Conservation (phyloP, 2,329 filamentous ascomycete genomes). For the Fusarium oligoseptatum region DNA sequence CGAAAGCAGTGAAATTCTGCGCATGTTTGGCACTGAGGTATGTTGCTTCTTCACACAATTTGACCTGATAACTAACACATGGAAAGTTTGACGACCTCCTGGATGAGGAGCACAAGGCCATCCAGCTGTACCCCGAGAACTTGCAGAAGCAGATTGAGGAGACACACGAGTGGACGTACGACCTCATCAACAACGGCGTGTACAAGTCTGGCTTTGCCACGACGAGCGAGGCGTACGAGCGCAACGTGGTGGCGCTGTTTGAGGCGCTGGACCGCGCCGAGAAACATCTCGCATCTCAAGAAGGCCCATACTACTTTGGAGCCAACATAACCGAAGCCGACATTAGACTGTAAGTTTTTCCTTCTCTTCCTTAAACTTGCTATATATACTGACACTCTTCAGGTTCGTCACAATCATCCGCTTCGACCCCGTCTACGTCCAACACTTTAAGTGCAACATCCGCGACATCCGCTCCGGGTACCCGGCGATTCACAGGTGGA, state of each 20-base stretch:
- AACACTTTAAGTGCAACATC: slow-evolving; percentile 91
- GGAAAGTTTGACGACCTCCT: slow-evolving; percentile 79
- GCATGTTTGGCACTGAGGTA: slow-evolving; percentile 86
- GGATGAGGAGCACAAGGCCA: slow-evolving; percentile 67
- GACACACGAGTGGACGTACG: slow-evolving; percentile 85
- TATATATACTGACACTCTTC: slow-evolving; percentile 15
- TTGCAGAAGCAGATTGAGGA: slow-evolving; percentile 80
- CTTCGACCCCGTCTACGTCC: slow-evolving; percentile 85
- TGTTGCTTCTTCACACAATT: neutral
- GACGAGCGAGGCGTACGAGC: slow-evolving; percentile 85
- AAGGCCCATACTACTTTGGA: slow-evolving; percentile 81
- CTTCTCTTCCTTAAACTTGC: neutral
- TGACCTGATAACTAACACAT: neutral
- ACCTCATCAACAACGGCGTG: slow-evolving; percentile 78
- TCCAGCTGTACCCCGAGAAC: slow-evolving; percentile 76
- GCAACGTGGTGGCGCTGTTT: slow-evolving; percentile 79
- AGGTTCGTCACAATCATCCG: slow-evolving; percentile 77
- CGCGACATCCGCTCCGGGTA: slow-evolving; percentile 88
- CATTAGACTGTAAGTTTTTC: slow-evolving; percentile 71
- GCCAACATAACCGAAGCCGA: slow-evolving; percentile 83
- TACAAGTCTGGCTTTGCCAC: slow-evolving; percentile 88
- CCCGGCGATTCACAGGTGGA: slow-evolving; percentile 83
- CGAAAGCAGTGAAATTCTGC: slow-evolving; percentile 91
- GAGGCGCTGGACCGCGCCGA: slow-evolving; percentile 82
- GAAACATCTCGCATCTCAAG: slow-evolving; percentile 67